Base-by-base conservation (phyloP, 1,139 yeast species). In the Candida smagusa region DNA sequence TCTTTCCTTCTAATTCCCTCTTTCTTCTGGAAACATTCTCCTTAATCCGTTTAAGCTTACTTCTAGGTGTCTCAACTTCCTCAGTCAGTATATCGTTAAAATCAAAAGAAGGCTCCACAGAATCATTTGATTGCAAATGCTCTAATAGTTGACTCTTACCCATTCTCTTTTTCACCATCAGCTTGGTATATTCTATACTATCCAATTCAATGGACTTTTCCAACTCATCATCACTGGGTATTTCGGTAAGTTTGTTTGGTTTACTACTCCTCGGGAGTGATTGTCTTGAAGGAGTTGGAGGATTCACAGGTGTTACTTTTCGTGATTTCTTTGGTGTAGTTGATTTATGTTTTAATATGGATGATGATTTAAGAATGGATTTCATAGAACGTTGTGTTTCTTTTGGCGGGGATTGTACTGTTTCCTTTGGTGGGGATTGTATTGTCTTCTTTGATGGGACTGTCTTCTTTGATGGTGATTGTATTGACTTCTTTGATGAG, bases 161-260 rank as follows among this genome's bases (percentile, higher is more conserved):
- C 36, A 43, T 25, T 23, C 44, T 30, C 16, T 37, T 32, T 7
- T 37, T 38, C 7, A 44, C 45, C 31, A 44, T 37, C n/a, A 43
- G 35, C 25, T 46, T 46, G 23, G 49, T 43, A 30, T 35, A 46
- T 12, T 42, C 43, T 9, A 41, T 36, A 23, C 47, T 46, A n/a
- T 39, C 41, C 24, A 34, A 27, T 30, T 41, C 44, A n/a, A 36
- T 12, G 12, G 44, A 31, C 9, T 40, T 31, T 12, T 41, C 35
- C 6, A 34, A 24, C 25, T 36, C 41, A 13, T 40, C 34, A 13
- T 44, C 47, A 23, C 40, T 43, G 12, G 45, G 48, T 11, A 44
- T 33, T 9, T 46, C 49, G 12, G 38, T 31, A 19, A 39, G 40
- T 22, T 41, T 37, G 12, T 29, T 40, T n/a, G 40, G 38, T 28